phyloP scores from a whole-genome alignment of 2,329 filamentous ascomycete species.

The Capronia americana region DNA sequence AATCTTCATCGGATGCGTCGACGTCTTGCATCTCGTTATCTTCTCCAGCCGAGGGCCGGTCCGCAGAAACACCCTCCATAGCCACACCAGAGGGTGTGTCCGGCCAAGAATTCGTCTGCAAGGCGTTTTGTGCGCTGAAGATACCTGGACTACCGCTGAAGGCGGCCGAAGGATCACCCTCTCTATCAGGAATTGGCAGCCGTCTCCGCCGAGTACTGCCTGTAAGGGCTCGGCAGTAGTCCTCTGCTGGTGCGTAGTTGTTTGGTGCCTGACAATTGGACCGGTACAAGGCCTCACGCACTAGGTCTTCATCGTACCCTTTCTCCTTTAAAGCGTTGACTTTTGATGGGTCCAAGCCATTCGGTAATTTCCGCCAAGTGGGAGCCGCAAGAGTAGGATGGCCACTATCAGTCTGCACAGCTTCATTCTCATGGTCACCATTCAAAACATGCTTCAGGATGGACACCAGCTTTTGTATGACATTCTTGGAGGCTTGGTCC shows the following conservation, averaged over 20 bases:
- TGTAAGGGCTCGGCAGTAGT: conserved; percentile 75
- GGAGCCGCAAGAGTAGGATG: conserved; percentile 55
- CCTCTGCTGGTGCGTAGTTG: conserved; percentile 57
- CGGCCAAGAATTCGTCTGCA: conserved; percentile 18
- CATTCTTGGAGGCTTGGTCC: conserved; percentile 77
- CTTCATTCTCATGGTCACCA: conserved; percentile 75
- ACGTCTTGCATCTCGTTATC: conserved; percentile 33
- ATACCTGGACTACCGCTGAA: conserved; percentile 38
- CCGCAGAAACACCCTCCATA: conserved; percentile 24
- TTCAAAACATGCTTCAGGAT: conserved; percentile 80
- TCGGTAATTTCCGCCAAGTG: conserved; percentile 57
- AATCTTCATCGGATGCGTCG: neutral
- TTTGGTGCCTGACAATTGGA: conserved; percentile 67
- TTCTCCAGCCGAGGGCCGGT: conserved; percentile 22
- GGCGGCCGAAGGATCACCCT: conserved; percentile 36
- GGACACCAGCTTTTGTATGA: conserved; percentile 79
- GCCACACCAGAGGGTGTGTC: conserved; percentile 9
- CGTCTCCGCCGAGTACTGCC: conserved; percentile 65
- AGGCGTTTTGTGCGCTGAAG: conserved; percentile 19
- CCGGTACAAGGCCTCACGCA: conserved; percentile 80
- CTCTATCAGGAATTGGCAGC: conserved; percentile 64
- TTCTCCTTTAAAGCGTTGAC: conserved; percentile 53
- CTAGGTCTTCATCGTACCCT: conserved; percentile 67
- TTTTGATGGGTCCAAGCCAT: conserved; percentile 56
- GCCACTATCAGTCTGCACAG: conserved; percentile 67